phyloP scores from a whole-genome alignment of 2,329 filamentous ascomycete species.

The Ophiognomonia clavigignenti-juglandacearum region DNA sequence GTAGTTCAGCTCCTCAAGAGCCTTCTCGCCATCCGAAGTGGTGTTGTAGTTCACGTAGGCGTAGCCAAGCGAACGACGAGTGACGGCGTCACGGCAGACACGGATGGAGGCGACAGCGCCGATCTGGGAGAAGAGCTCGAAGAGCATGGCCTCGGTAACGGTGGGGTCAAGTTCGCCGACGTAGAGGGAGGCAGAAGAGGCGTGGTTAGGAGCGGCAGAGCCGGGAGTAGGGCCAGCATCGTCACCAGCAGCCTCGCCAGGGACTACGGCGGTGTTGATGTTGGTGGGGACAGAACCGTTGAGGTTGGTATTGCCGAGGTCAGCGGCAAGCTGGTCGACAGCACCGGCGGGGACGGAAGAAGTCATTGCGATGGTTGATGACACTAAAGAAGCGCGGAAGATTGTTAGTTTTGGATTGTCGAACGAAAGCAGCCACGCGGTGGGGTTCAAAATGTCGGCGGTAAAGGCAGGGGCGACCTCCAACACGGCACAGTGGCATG shows the following conservation, averaged over 20 bases:
- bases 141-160: constrained; percentile 99
- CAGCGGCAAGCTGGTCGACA: constrained; percentile 77
- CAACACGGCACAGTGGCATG: too few species aligned
- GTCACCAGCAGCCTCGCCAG: constrained; percentile 47
- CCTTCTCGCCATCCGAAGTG: constrained; percentile 92
- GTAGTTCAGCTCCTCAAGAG: constrained; percentile 99
- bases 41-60: constrained; percentile 99
- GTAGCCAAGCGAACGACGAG: constrained; percentile 96
- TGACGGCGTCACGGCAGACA: constrained; percentile 98
- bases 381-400: constrained; percentile 18
- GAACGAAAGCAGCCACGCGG: too few species aligned
- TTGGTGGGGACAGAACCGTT: constrained; percentile 57
- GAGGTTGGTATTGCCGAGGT: constrained; percentile 68
- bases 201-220: constrained; percentile 78
- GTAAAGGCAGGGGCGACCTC: too few species aligned
- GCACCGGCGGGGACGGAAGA: constrained; percentile 52
- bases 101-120: constrained; percentile 98
- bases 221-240: constrained; percentile 66
- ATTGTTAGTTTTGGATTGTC: too few species aligned
- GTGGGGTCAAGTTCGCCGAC: constrained; percentile 97
- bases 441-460: neutral
- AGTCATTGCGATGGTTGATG: constrained; percentile 48
- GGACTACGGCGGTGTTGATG: constrained; percentile 68
- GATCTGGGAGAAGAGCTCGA: constrained; percentile 99
- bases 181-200: constrained; percentile 97